phyloP scores from a whole-genome alignment of 1,139 yeast species.

The Blastobotrys ciferrii region DNA sequence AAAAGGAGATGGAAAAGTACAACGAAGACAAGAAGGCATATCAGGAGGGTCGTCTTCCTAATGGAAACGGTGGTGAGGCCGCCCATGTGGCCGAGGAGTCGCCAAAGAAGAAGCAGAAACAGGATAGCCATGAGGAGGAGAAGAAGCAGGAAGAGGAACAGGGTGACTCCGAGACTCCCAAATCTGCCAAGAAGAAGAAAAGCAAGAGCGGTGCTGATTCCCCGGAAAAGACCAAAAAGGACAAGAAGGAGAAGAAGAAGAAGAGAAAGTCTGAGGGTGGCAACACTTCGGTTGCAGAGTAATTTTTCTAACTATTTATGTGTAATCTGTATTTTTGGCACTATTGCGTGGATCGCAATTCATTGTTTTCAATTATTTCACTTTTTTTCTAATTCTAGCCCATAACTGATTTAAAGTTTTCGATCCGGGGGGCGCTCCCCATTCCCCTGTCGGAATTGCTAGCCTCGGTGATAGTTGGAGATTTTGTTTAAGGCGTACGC shows the following conservation, averaged over 20 bases:
- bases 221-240: constrained; percentile 20
- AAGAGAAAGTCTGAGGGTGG: constrained; percentile 24
- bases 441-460: too few species aligned
- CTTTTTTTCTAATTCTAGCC: too few species aligned
- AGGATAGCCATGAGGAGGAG: constrained; percentile 9
- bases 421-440: too few species aligned
- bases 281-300: not conserved
- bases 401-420: too few species aligned
- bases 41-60: constrained; percentile 37
- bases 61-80: constrained; percentile 28
- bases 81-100: constrained; percentile 1
- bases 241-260: constrained; percentile 27
- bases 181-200: constrained; percentile 8
- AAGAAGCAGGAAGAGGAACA: constrained; percentile 19
- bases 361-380: too few species aligned
- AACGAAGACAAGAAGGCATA: constrained; percentile 64
- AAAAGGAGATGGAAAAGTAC: constrained; percentile 60
- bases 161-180: constrained; percentile 17
- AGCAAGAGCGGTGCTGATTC: constrained; percentile 8
- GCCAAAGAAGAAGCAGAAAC: constrained; percentile 18
- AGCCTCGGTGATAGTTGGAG: too few species aligned
- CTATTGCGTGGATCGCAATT: too few species aligned
- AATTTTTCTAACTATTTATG: not conserved
- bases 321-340: not conserved
- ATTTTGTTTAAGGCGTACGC: too few species aligned